Conservation (phyloP, 176 grass and related monocot species). For the Eragrostis curvula region DNA sequence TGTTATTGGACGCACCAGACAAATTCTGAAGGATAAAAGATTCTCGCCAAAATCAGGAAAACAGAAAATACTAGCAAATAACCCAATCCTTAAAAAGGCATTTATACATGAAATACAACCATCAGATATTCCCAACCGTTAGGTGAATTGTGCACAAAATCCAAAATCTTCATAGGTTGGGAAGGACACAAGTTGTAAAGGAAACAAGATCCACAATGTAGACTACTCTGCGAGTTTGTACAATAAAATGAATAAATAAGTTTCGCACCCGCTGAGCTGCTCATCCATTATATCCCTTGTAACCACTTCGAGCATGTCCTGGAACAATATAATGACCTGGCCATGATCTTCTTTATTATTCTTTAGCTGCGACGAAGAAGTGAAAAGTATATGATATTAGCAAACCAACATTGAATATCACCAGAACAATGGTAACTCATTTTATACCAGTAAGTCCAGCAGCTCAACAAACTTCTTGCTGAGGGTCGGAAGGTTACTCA, state of each 20-base stretch:
- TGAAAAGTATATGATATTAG: conserved; percentile 13
- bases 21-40: neutral
- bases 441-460: conserved; percentile 73
- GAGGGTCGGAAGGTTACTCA: conserved; percentile 75
- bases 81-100: too few relatives aligned
- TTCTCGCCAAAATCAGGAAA: conserved; percentile 7
- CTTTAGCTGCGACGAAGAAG: conserved; percentile 48
- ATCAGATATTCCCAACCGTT: neutral
- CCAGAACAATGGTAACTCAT: conserved; percentile 21
- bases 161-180: neutral
- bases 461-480: conserved; percentile 85
- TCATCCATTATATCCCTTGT: conserved; percentile 93
- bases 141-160: conserved; percentile 14
- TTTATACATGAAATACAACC: too few relatives aligned
- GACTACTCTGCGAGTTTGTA: conserved; percentile 33
- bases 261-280: conserved; percentile 50
- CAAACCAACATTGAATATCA: conserved; percentile 15
- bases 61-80: neutral
- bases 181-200: conserved; percentile 2
- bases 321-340: conserved; percentile 83
- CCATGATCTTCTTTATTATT: conserved; percentile 71
- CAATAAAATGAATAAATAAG: conserved; percentile 11
- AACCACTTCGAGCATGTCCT: conserved; percentile 94
- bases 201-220: conserved; percentile 16
- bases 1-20: neutral